A percentile compares a stretch with the other conserved stretches of the same genome.
Evolutionary conservation across 768 basidiomycete genomes (phyloP).

Genomic region (Asterophora parasitica): DNA sequence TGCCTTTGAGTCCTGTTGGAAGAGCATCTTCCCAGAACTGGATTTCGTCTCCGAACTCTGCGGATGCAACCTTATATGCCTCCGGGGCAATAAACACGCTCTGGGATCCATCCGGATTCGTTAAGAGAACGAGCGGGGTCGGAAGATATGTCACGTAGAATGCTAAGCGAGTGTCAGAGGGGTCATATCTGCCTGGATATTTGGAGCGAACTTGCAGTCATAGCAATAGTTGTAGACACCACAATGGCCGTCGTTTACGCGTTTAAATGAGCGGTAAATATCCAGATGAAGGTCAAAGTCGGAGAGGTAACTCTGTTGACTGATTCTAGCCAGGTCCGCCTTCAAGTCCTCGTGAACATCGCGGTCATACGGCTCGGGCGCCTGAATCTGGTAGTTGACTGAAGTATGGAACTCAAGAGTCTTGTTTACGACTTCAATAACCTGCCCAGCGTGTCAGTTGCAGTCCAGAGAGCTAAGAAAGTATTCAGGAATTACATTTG

Average conservation of each 20-base stretch:
- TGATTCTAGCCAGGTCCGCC: constrained; percentile 47
- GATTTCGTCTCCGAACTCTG: constrained; percentile 47
- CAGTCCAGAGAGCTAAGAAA: not conserved
- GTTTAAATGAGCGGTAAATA: constrained; percentile 47
- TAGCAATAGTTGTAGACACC: constrained; percentile 52
- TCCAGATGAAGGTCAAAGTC: constrained; percentile 56
- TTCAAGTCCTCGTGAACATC: constrained; percentile 57
- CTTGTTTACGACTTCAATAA: constrained; percentile 54
- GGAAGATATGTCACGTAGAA: constrained; percentile 46
- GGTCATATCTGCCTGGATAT: not conserved
- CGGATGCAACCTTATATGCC: constrained; percentile 46
- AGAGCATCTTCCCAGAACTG: constrained; percentile 52
- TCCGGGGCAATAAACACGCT: constrained; percentile 48
- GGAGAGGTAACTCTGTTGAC: constrained; percentile 36
- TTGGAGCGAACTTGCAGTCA: constrained; percentile 17
- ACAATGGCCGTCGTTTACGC: constrained; percentile 56
- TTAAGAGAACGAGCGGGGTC: constrained; percentile 43
- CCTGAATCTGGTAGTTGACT: constrained; percentile 53
- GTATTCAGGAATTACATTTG: constrained; percentile 34
- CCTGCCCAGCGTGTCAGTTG: constrained; percentile 24
- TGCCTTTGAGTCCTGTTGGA: constrained; percentile 41
- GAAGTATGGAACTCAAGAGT: constrained; percentile 60
- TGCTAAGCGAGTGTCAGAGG: constrained; percentile 20
- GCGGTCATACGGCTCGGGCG: constrained; percentile 44
- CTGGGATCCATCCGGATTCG: constrained; percentile 40